A percentile compares a stretch with the other conserved stretches of the same genome.
Conservation (phyloP, 2,329 filamentous ascomycete species). For the Aureobasidium sp. region DNA sequence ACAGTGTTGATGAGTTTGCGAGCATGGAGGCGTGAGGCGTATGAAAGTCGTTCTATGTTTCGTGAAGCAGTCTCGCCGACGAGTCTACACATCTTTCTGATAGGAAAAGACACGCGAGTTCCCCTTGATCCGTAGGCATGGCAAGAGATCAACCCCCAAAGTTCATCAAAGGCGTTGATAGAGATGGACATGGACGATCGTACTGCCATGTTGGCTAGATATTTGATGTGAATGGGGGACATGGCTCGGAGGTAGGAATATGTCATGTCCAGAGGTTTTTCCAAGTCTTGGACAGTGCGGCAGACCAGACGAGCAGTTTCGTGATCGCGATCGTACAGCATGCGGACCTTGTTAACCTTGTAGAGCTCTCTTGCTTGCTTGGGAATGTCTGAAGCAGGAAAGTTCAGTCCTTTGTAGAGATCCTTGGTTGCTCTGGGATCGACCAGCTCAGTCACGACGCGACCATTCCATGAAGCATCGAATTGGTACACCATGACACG, state of each 20-base stretch:
- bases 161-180: conserved; percentile 74
- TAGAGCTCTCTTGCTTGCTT: conserved; percentile 84
- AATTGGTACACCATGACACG: conserved; percentile 93
- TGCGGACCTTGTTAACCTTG: conserved; percentile 79
- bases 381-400: conserved; percentile 80
- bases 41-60: conserved; percentile 82
- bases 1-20: conserved; percentile 83
- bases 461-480: conserved; percentile 72
- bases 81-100: conserved; percentile 84
- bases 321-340: conserved; percentile 79
- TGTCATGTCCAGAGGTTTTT: conserved; percentile 71
- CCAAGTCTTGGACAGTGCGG: conserved; percentile 64
- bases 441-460: conserved; percentile 80
- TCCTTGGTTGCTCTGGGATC: conserved; percentile 74
- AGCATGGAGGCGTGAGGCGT: conserved; percentile 75
- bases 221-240: conserved; percentile 85
- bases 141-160: conserved; percentile 85
- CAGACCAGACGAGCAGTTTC: conserved; percentile 77
- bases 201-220: conserved; percentile 80
- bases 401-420: conserved; percentile 79
- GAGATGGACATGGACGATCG: conserved; percentile 94
- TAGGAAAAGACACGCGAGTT: conserved; percentile 88
- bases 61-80: conserved; percentile 79
- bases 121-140: conserved; percentile 71
- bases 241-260: conserved; percentile 81